A percentile compares a stretch with the other conserved stretches of the same genome.
Conservation (phyloP, 2,329 filamentous ascomycete genomes). For the Sporothrix schenckii region DNA sequence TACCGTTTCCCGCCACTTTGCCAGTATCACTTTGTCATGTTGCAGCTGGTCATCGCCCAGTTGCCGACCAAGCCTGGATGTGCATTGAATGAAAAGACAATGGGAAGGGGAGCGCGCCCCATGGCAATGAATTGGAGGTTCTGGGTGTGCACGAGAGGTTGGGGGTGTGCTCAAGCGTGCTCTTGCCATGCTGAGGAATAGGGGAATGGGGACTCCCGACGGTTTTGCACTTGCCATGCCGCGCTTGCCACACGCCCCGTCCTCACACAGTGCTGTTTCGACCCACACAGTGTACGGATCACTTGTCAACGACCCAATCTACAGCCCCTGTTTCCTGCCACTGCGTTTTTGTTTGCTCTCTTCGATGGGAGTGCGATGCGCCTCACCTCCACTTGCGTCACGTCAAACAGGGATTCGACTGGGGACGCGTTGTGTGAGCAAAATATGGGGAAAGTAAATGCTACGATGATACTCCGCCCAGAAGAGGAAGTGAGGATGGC, state of each 20-base stretch:
- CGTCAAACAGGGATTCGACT: not conserved
- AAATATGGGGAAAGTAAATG: not conserved
- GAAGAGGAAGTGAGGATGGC: not conserved
- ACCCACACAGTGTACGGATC: slow-evolving; percentile 17
- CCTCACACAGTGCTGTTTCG: slow-evolving; percentile 13
- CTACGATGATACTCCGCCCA: not conserved
- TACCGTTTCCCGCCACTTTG: not conserved
- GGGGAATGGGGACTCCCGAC: slow-evolving; percentile 19
- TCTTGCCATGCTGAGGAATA: slow-evolving; percentile 22
- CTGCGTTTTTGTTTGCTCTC: slow-evolving; percentile 10
- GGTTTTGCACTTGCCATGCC: slow-evolving; percentile 21
- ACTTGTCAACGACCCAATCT: not conserved
- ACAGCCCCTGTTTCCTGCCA: slow-evolving; percentile 12
- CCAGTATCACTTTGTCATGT: not conserved
- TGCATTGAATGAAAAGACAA: not conserved
- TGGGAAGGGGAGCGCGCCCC: not conserved
- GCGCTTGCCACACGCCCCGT: slow-evolving; percentile 19
- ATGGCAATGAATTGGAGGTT: slow-evolving; percentile 13
- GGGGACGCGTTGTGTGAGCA: slow-evolving; percentile 20
- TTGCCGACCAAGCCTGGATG: not conserved
- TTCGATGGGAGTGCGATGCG: not conserved
- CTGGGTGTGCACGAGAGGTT: slow-evolving; percentile 10
- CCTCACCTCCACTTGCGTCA: slow-evolving; percentile 26
- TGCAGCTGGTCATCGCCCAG: not conserved
- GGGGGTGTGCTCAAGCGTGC: not conserved